Base-by-base conservation (phyloP, 1,284 basidiomycete genomes). In the Phylloboletellus chloephorus region DNA sequence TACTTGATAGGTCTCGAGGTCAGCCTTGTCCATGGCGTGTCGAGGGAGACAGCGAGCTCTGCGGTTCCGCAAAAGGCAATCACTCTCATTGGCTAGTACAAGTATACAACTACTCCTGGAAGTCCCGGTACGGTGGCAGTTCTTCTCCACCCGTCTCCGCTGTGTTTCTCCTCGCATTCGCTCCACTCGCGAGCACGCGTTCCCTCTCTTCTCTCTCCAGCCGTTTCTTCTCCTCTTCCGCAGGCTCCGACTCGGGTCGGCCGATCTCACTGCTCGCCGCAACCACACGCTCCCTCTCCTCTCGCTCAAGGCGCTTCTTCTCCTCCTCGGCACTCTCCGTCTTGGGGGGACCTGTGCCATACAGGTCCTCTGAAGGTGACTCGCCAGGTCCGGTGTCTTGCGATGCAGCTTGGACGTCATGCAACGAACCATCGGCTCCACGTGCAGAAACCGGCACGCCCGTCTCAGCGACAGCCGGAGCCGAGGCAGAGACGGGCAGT, bases 1-100 rank as follows among this genome's bases (percentile, higher is more conserved):
- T 11, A 85, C 83, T 67, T 89, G 82, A 61, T 90, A 92, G 1
- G 87, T 88, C 66, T 92, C 89, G 38, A 94, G 75, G 63, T 93
- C 89, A 43, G 76, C 68, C 53, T 74, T 78, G 55, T 84, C 81
- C 83, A 87, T 86, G 31, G 48, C 33, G 12, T 15, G 39, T 33
- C 37, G 28, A 16, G 9, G 12, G 34, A 29, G 19, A 25, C 39
- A 39, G 31, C n/a, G n/a, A n/a, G n/a, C n/a, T n/a, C n/a, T n/a
- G n/a, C n/a, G 29, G 29, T 60, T 54, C 47, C 55, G 11, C 26
- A 60, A 51, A 51, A 36, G 57, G 54, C 1, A 55, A 43, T 0
- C 8, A 5, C 20, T 25, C 33, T 40, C 23, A 23, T 15, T 6
- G 11, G 6, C 16, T 10, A 20, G 22, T 13, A 29, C 15, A 16